Conservation (phyloP, 441 rosid species). For the Populus tomentosa region DNA sequence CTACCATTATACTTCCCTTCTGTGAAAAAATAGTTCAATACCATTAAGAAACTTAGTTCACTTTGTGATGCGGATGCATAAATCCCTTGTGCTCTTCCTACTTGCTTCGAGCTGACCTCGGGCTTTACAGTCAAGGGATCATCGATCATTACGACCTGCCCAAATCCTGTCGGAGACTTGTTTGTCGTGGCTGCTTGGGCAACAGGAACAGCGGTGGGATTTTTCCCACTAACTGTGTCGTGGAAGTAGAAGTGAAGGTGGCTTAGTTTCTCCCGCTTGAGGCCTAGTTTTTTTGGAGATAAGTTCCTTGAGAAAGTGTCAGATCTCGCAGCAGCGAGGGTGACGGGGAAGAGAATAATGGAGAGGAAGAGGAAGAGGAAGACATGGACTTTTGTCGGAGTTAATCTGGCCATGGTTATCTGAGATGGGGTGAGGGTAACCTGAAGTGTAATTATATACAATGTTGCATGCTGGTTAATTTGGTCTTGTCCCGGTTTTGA, state of each 20-base stretch:
- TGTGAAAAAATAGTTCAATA: conserved; percentile 47
- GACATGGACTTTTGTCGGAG: too few relatives aligned
- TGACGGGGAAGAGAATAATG: not conserved
- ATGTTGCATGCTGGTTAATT: too few relatives aligned
- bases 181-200: conserved; percentile 24
- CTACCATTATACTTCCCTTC: conserved; percentile 67
- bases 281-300: conserved; percentile 21
- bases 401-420: too few relatives aligned
- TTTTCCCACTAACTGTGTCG: conserved; percentile 29
- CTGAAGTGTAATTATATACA: too few relatives aligned
- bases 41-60: conserved; percentile 43
- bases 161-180: conserved; percentile 23
- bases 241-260: conserved; percentile 48
- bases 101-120: conserved; percentile 23
- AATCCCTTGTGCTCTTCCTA: conserved; percentile 58
- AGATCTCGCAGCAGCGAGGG: not conserved
- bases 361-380: too few relatives aligned
- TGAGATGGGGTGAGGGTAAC: too few relatives aligned
- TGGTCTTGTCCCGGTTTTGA: too few relatives aligned
- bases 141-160: conserved; percentile 29
- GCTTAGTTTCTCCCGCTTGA: conserved; percentile 31
- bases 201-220: conserved; percentile 29
- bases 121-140: conserved; percentile 37
- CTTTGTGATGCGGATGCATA: too few relatives aligned
- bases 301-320: conserved; percentile 16